phyloP scores from a whole-genome alignment of 768 basidiomycete species.

The Tricholoma terreum region DNA sequence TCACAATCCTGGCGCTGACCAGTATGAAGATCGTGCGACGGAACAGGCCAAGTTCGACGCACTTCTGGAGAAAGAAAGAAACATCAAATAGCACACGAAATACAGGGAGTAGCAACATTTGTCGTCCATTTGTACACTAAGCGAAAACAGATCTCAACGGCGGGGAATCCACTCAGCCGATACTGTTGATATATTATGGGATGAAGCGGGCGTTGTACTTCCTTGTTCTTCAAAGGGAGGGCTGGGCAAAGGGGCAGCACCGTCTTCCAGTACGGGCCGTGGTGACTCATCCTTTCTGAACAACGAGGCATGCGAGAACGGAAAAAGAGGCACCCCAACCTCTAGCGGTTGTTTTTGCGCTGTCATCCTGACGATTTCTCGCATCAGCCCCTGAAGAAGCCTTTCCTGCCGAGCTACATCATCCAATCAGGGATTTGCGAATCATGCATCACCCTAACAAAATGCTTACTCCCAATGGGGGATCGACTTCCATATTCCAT shows the following conservation, averaged over 20 bases:
- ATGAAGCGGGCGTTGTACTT: slow-evolving; percentile 15
- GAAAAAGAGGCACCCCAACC: slow-evolving; percentile 77
- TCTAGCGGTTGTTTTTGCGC: slow-evolving; percentile 77
- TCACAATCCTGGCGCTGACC: neutral
- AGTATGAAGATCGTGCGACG: slow-evolving; percentile 29
- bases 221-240: slow-evolving; percentile 32
- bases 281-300: slow-evolving; percentile 49
- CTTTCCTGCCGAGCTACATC: slow-evolving; percentile 74
- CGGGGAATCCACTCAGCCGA: neutral
- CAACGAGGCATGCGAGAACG: slow-evolving; percentile 68
- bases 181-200: slow-evolving; percentile 9
- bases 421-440: slow-evolving; percentile 5
- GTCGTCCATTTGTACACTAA: slow-evolving; percentile 1
- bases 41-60: slow-evolving; percentile 61
- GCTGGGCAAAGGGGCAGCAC: slow-evolving; percentile 37
- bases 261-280: slow-evolving; percentile 28
- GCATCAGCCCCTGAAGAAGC: slow-evolving; percentile 78
- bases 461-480: slow-evolving; percentile 73
- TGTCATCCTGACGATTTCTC: slow-evolving; percentile 80
- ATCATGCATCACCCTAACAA: slow-evolving; percentile 1
- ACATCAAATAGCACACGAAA: slow-evolving; percentile 22
- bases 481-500: slow-evolving; percentile 75
- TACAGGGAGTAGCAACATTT: slow-evolving; percentile 7
- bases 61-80: slow-evolving; percentile 56
- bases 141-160: slow-evolving; percentile 1